These are phyloP conservation scores for Arabis hirsuta DNA, from an alignment of 345 rosid genomes.

Conservation along the genomic window DNA sequence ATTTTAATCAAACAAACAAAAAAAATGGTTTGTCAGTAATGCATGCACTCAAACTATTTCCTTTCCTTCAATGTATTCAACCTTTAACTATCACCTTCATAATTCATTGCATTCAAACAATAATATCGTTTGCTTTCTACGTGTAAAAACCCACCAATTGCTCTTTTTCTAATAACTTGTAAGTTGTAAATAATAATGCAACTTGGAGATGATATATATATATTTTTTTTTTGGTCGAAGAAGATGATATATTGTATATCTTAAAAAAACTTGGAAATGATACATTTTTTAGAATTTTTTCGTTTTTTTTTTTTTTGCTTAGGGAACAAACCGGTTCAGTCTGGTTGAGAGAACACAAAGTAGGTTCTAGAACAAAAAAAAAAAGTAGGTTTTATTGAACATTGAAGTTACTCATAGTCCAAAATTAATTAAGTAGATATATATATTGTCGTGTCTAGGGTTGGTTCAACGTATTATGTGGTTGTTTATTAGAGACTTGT, in stretches of 20 bases:
- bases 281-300: background rate
- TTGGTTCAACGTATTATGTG: no score
- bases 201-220: background rate
- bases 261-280: no score
- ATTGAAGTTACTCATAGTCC: no score
- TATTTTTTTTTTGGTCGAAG: no score
- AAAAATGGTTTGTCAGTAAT: slow-evolving; percentile 30
- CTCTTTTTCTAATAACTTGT: background rate
- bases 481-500: background rate
- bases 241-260: no score
- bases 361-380: no score
- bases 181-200: slow-evolving; percentile 15
- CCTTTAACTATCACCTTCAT: slow-evolving; percentile 19
- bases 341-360: background rate
- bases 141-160: background rate
- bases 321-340: background rate
- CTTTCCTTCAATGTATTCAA: slow-evolving; percentile 39
- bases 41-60: slow-evolving; percentile 31
- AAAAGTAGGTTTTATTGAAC: no score
- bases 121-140: slow-evolving; percentile 9
- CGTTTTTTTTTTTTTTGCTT: background rate
- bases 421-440: no score
- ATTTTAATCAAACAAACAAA: background rate
- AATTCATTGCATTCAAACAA: slow-evolving; percentile 13
- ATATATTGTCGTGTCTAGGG: no score